phyloP scores from a whole-genome alignment of 1,139 yeast species.

The Taiozyma onychis region DNA sequence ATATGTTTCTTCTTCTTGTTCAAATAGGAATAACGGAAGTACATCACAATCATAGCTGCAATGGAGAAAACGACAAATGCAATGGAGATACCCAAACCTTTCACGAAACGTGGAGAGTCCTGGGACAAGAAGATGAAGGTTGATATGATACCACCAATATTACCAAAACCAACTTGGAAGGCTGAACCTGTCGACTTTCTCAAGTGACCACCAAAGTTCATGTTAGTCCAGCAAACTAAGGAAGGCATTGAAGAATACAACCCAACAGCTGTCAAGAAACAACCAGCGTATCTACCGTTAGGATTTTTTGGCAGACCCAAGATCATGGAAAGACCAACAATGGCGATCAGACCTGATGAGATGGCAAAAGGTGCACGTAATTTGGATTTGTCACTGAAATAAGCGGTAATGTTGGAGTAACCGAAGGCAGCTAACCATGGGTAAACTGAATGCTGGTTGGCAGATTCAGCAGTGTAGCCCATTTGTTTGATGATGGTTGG shows the following conservation, averaged over 20 bases:
- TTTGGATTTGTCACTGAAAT: constrained; percentile 34
- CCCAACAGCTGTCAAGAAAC: constrained; percentile 63
- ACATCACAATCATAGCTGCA: constrained; percentile 39
- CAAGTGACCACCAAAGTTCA: constrained; percentile 58
- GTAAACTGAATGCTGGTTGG: constrained; percentile 47
- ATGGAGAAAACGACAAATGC: constrained; percentile 50
- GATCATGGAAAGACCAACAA: constrained; percentile 38
- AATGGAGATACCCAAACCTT: constrained; percentile 41
- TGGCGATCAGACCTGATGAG: constrained; percentile 30
- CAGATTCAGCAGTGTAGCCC: constrained; percentile 38
- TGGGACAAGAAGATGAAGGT: constrained; percentile 39
- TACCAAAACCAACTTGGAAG: constrained; percentile 76
- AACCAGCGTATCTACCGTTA: constrained; percentile 58
- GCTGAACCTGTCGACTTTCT: constrained; percentile 71
- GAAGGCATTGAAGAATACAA: constrained; percentile 72
- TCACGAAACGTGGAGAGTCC: constrained; percentile 30
- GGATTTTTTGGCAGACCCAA: constrained; percentile 35
- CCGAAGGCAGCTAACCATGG: constrained; percentile 42
- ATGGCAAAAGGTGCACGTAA: constrained; percentile 33
- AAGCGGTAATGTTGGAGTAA: constrained; percentile 34
- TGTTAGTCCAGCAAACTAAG: constrained; percentile 64
- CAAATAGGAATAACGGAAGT: constrained; percentile 32
- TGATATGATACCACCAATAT: constrained; percentile 76
- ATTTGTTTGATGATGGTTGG: constrained; percentile 42
- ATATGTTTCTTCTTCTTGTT: constrained; percentile 38